Conservation (phyloP, 371 early-diverging fungal genomes). For the Funneliformis caledonium region DNA sequence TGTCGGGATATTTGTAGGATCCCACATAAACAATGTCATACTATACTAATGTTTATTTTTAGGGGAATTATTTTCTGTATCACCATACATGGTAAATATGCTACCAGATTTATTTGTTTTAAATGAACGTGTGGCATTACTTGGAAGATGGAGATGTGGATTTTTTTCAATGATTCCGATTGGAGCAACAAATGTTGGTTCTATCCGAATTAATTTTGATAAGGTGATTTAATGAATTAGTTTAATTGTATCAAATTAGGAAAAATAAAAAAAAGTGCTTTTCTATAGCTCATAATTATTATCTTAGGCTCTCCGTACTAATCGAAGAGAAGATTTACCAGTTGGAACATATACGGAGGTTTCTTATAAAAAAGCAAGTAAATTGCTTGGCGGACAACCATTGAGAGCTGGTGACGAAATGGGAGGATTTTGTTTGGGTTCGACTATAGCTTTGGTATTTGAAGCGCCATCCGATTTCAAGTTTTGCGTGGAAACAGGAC, state of each 20-base stretch:
- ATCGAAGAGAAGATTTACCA: conserved; percentile 62
- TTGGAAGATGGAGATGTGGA: conserved; percentile 93
- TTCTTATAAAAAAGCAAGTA: conserved; percentile 68
- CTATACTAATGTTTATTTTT: conserved; percentile 25
- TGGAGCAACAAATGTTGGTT: conserved; percentile 97
- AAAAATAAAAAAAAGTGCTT: not conserved
- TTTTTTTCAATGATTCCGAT: conserved; percentile 96
- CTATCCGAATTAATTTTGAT: conserved; percentile 91
- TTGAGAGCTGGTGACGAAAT: conserved; percentile 84
- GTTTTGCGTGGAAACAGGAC: conserved; percentile 74
- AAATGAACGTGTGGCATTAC: conserved; percentile 92
- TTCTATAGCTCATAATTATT: not conserved
- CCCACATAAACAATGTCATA: no score
- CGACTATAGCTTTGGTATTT: conserved; percentile 96
- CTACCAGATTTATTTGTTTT: conserved; percentile 90
- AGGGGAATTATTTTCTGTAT: conserved; percentile 94
- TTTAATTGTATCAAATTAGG: not conserved
- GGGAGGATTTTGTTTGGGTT: conserved; percentile 94
- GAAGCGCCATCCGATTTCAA: conserved; percentile 87
- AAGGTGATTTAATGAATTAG: conserved; percentile 52
- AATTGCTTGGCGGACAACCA: conserved; percentile 68
- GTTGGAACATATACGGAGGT: conserved; percentile 80
- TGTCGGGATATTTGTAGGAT: no score
- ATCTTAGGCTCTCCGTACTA: conserved; percentile 73
- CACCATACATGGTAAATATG: conserved; percentile 83